phyloP scores from a whole-genome alignment of 2,329 filamentous ascomycete species.

The Colletotrichum tofieldiae region DNA sequence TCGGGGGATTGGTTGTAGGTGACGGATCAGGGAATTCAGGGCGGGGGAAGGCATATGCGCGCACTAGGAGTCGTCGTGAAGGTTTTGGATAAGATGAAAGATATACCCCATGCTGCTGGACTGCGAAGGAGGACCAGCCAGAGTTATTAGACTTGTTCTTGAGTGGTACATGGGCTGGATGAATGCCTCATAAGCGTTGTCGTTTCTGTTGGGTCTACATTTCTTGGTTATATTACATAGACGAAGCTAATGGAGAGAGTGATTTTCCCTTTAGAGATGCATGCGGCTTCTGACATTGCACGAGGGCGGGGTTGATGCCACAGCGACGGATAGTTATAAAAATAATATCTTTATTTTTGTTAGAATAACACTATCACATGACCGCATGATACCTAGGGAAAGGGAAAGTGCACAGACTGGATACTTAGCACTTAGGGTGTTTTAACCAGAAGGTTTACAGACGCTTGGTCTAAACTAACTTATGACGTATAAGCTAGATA shows the following conservation, averaged over 20 bases:
- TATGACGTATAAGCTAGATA: too few species aligned
- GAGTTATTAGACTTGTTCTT: slow-evolving; percentile 3
- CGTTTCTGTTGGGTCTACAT: background rate
- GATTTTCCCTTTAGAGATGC: background rate
- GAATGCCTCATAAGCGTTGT: background rate
- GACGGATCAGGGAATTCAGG: too few species aligned
- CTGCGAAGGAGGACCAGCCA: background rate
- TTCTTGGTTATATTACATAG: too few species aligned
- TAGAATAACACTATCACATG: too few species aligned
- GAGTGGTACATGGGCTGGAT: background rate
- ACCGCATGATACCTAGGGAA: too few species aligned
- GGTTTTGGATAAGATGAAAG: background rate
- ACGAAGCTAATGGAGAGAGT: background rate
- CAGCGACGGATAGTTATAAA: too few species aligned
- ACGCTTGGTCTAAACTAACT: too few species aligned
- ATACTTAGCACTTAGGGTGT: too few species aligned
- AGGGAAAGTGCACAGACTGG: too few species aligned
- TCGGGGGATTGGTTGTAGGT: too few species aligned
- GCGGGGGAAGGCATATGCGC: background rate
- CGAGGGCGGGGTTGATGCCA: background rate
- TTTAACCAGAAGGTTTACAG: too few species aligned
- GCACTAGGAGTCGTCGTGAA: background rate
- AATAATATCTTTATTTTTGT: too few species aligned
- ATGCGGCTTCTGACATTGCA: background rate
- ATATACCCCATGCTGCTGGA: slow-evolving; percentile 4